Evolutionary conservation across 2,329 filamentous ascomycete genomes (phyloP), one percentile per base, ranked within the genome.

Genomic region (Epichloe uncinata): DNA sequence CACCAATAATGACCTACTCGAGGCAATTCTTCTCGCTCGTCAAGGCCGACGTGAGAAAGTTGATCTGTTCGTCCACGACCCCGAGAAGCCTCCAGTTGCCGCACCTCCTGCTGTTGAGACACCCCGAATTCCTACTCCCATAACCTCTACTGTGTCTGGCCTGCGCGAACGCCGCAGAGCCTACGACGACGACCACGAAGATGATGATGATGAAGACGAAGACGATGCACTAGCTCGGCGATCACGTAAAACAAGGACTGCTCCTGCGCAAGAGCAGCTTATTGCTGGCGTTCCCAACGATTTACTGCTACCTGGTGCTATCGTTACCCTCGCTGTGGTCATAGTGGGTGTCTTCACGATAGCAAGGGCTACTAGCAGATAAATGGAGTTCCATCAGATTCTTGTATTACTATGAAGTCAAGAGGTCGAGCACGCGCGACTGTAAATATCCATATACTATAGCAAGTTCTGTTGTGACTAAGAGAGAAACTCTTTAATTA

Each of bases 271-370:
- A 51, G 82, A 91, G 52, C 87, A 95, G 67, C 72, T 95, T 52
- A 91, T 98, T 62, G 78, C 83, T 2, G 93, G 93, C 49, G 85
- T 98, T 35, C 89, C 93, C 8, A 98, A 98, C 62, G 93, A 98
- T 61, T 73, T 97, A 49, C 74, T 98, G 16, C 77, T 97, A 41
- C 93, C 93, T 0, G 93, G 93, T 56, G 93, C 93, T 18, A 91
- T 98, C 63, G 89, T 93, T 51, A 90, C 90, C n/a, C 70, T 98
- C 61, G 93, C 91, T 9, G 87, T 94, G 42, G 90, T 95, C 37
- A 95, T 98, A 67, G 76, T 94, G 40, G 87, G 87, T 56, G 91
- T 97, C 11, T 98, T 98, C 70, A 82, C 89, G 41, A 81, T 98
- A 60, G 82, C 87, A 53, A 81, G 89, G 56, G 71, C 82, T 54